phyloP scores from a whole-genome alignment of 106 monocot genomes.

The Amphibolis antarctica region DNA sequence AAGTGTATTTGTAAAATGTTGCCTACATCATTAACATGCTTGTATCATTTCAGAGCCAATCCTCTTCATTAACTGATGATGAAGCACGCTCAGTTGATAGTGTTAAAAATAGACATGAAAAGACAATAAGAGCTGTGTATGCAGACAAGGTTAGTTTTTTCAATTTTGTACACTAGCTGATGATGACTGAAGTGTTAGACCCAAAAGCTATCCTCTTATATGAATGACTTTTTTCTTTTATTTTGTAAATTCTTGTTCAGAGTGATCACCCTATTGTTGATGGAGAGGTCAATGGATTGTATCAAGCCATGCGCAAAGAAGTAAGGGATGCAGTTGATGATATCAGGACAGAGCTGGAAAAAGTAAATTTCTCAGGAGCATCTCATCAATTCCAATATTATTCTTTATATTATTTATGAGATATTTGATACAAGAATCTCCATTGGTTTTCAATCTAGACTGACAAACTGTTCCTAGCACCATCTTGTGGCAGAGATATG shows the following conservation, averaged over 20 bases:
- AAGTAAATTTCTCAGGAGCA: slow-evolving; percentile 19
- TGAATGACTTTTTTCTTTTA: neutral
- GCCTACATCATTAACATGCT: neutral
- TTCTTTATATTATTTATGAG: no score
- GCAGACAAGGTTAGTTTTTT: slow-evolving; percentile 32
- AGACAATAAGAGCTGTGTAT: slow-evolving; percentile 52
- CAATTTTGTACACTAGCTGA: neutral
- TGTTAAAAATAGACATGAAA: slow-evolving; percentile 32
- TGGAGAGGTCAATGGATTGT: slow-evolving; percentile 32
- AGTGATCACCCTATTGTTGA: slow-evolving; percentile 36
- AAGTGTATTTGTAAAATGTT: neutral
- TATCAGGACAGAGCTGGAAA: slow-evolving; percentile 71
- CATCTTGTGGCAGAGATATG: neutral
- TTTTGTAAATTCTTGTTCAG: slow-evolving; percentile 11
- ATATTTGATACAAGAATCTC: no score
- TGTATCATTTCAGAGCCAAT: slow-evolving; percentile 47
- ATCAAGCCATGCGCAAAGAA: slow-evolving; percentile 78
- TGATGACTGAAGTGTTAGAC: neutral
- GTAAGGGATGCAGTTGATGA: slow-evolving; percentile 62
- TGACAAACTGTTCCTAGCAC: neutral
- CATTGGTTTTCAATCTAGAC: neutral
- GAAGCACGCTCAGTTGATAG: slow-evolving; percentile 31
- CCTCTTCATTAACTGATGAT: slow-evolving; percentile 75
- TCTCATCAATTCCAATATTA: no score
- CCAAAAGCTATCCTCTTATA: neutral